Evolutionary conservation across 257 asterid genomes (phyloP), one percentile per base, ranked within the genome.

Genomic region (Orobanche coerulescens): DNA sequence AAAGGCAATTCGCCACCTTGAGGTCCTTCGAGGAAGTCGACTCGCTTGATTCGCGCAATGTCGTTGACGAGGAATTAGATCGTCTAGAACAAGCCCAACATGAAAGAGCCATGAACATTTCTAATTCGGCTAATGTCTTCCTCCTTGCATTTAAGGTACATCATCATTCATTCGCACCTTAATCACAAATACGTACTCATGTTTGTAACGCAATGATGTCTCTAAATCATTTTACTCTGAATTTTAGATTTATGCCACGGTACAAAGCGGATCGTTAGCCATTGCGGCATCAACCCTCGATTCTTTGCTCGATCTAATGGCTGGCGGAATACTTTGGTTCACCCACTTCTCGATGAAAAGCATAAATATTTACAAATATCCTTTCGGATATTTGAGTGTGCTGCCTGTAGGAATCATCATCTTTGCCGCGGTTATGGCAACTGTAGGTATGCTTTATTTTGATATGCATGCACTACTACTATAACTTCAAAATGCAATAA

Each of bases 401-500:
- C 92, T 81, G 13, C 95, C 92, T 1, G 92, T 83, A 0, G 89
- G 92, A 42, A 86, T 86, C 50, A 76, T 83, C 75, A 74, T 86
- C 59, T 86, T 86, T 50, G 85, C 89, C 13, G 92, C 81, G 34
- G 54, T 81, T 28, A 86, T 83, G 92, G 92, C 84, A 2, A 86
- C 89, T 65, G 92, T 83, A 8, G 92, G 94, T 85, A 68, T 1
- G 65, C 49, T 48, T 2, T n/a, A n/a, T n/a, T n/a, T n/a, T n/a
- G n/a, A n/a, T n/a, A n/a, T n/a, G n/a, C n/a, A n/a, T n/a, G n/a
- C n/a, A n/a, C n/a, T n/a, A n/a, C n/a, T n/a, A n/a, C n/a, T n/a
- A n/a, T n/a, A n/a, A n/a, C n/a, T n/a, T n/a, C n/a, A n/a, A n/a
- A n/a, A n/a, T n/a, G n/a, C n/a, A n/a, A n/a, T n/a, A n/a, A n/a